These are phyloP conservation scores for Desmodesmus armatus DNA, from an alignment of 139 green algal species.

Conservation along the genomic window DNA sequence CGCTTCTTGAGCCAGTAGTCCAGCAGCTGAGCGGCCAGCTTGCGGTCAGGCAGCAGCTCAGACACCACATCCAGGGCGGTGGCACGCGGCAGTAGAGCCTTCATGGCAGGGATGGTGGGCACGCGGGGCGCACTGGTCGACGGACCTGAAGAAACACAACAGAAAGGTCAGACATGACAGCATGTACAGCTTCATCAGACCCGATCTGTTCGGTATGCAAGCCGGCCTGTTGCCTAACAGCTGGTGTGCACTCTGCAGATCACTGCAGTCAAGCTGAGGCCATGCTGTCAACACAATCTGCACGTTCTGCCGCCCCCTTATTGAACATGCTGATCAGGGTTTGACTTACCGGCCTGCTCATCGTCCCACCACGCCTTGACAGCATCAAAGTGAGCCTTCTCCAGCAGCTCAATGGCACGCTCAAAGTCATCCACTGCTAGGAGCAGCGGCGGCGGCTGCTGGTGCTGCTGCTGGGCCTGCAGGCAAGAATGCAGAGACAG, in stretches of 20 bases:
- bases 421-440: constrained; percentile 52
- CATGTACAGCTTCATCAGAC: too few relatives aligned
- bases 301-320: too few relatives aligned
- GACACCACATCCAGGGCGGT: constrained; percentile 23
- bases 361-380: constrained; percentile 51
- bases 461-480: neutral
- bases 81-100: constrained; percentile 46
- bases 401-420: constrained; percentile 50
- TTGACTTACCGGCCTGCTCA: constrained; percentile 19
- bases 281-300: too few relatives aligned
- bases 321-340: too few relatives aligned
- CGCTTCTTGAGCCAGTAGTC: constrained; percentile 57
- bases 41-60: constrained; percentile 37
- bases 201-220: too few relatives aligned
- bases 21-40: constrained; percentile 44
- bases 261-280: too few relatives aligned
- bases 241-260: too few relatives aligned
- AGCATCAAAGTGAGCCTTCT: constrained; percentile 53
- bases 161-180: neutral
- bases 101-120: constrained; percentile 49
- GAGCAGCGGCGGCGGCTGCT: neutral
- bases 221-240: too few relatives aligned
- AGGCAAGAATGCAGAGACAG: neutral
- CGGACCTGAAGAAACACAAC: neutral
- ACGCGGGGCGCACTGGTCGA: constrained; percentile 48